A percentile compares a stretch with the other conserved stretches of the same genome.
These are phyloP conservation scores for Diplotaxis tenuifolia DNA, from an alignment of 345 rosid species.

Conservation along the genomic window DNA sequence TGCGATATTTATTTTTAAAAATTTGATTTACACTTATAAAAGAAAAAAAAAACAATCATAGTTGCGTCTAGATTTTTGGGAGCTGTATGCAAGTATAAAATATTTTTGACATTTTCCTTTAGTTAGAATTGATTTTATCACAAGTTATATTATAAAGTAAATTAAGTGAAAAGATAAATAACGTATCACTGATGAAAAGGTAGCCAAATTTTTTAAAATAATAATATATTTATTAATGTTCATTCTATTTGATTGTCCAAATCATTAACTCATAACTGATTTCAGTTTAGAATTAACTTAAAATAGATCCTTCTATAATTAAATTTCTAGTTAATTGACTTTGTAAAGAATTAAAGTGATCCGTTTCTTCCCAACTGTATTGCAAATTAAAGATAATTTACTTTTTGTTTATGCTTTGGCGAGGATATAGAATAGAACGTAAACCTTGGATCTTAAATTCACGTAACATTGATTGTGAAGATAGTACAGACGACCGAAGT, in stretches of 20 bases:
- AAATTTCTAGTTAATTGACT: no score
- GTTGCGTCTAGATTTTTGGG: neutral
- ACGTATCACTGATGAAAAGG: neutral
- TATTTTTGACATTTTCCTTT: neutral
- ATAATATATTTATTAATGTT: neutral
- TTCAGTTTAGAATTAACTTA: no score
- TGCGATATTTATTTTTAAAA: neutral
- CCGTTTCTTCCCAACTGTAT: constrained; percentile 11
- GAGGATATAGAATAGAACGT: neutral
- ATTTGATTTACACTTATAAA: neutral
- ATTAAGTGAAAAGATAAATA: neutral
- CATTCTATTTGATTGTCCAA: neutral
- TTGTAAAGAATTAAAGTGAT: neutral
- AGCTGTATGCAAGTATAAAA: neutral
- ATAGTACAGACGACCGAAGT: neutral
- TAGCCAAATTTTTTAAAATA: neutral
- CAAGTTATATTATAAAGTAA: neutral
- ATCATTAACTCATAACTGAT: neutral
- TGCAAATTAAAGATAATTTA: neutral
- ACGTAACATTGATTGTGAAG: neutral
- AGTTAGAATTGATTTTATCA: neutral
- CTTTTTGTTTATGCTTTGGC: neutral
- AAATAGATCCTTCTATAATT: no score
- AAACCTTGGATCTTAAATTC: neutral
- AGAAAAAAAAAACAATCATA: neutral